Evolutionary conservation across 257 asterid species (phyloP).

Genomic region (Solanum clarkiae): DNA sequence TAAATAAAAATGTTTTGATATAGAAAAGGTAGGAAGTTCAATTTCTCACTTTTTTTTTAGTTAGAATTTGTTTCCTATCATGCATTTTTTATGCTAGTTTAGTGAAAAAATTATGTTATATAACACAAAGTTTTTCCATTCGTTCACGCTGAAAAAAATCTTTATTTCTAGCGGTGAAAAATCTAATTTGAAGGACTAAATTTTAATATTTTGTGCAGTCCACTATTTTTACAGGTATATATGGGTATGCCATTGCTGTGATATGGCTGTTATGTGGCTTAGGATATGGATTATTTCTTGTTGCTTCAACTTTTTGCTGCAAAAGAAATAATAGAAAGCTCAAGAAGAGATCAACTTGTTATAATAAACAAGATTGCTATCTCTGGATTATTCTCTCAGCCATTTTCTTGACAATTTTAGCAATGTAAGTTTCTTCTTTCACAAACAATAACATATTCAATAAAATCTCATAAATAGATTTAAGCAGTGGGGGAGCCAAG

Average conservation of each 20-base stretch:
- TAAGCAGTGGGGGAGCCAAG: too few species aligned
- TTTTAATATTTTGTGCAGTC: slow-evolving; percentile 39
- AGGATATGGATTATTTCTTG: slow-evolving; percentile 38
- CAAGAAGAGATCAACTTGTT: slow-evolving; percentile 29
- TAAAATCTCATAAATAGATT: too few species aligned
- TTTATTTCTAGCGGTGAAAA: too few species aligned
- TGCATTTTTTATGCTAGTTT: too few species aligned
- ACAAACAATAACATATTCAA: not conserved
- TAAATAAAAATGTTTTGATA: too few species aligned
- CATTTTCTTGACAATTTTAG: slow-evolving; percentile 40
- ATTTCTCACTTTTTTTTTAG: too few species aligned
- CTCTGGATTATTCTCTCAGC: slow-evolving; percentile 34
- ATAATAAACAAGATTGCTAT: slow-evolving; percentile 7
- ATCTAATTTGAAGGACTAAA: not conserved
- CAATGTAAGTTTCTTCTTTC: slow-evolving; percentile 33
- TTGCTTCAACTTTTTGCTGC: slow-evolving; percentile 14
- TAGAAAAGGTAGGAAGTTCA: too few species aligned
- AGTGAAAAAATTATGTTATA: too few species aligned
- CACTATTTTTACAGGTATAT: slow-evolving; percentile 58
- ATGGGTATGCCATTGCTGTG: slow-evolving; percentile 50
- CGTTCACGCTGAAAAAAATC: too few species aligned
- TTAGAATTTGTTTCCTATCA: too few species aligned
- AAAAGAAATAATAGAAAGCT: slow-evolving; percentile 15
- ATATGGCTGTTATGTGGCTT: slow-evolving; percentile 60
- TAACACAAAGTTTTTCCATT: too few species aligned